A percentile compares a stretch with the other conserved stretches of the same genome.
Conservation (phyloP, 805 yeast species). For the Brettanomyces naardenensis region DNA sequence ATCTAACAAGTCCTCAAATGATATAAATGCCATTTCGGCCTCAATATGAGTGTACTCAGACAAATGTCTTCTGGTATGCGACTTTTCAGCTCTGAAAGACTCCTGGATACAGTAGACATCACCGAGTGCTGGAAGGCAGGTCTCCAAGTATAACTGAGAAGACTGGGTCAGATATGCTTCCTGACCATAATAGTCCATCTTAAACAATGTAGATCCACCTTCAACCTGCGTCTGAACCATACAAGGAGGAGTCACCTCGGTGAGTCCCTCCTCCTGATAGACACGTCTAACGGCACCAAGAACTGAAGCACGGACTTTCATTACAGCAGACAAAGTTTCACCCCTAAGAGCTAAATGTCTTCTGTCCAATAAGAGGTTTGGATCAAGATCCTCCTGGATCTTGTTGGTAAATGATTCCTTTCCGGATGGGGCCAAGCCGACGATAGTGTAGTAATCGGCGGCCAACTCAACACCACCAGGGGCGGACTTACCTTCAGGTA, state of each 20-base stretch:
- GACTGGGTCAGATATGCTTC: slow-evolving; percentile 95
- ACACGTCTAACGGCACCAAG: slow-evolving; percentile 69
- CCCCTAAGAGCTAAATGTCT: slow-evolving; percentile 97
- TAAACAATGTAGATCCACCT: slow-evolving; percentile 96
- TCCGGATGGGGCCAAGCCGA: slow-evolving; percentile 94
- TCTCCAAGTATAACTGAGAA: slow-evolving; percentile 93
- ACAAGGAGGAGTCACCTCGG: slow-evolving; percentile 98
- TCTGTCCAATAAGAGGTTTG: slow-evolving; percentile 84
- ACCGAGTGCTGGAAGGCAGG: slow-evolving; percentile 92
- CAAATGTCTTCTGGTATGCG: slow-evolving; percentile 97
- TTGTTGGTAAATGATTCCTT: slow-evolving; percentile 93
- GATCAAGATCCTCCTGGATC: slow-evolving; percentile 90
- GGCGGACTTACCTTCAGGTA: slow-evolving; percentile 95
- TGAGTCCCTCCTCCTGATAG: slow-evolving; percentile 62
- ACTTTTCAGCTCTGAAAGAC: slow-evolving; percentile 97
- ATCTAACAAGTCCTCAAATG: slow-evolving; percentile 75
- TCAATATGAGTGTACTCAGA: slow-evolving; percentile 96
- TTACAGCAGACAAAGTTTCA: slow-evolving; percentile 83
- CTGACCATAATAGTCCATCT: slow-evolving; percentile 91
- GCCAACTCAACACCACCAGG: slow-evolving; percentile 95
- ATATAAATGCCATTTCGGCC: slow-evolving; percentile 82
- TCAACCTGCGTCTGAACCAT: slow-evolving; percentile 99
- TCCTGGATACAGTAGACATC: slow-evolving; percentile 97
- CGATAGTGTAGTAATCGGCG: slow-evolving; percentile 82
- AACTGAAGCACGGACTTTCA: slow-evolving; percentile 88